Evolutionary conservation across 768 basidiomycete genomes (phyloP).

Genomic region (Suillus cothurnatus): DNA sequence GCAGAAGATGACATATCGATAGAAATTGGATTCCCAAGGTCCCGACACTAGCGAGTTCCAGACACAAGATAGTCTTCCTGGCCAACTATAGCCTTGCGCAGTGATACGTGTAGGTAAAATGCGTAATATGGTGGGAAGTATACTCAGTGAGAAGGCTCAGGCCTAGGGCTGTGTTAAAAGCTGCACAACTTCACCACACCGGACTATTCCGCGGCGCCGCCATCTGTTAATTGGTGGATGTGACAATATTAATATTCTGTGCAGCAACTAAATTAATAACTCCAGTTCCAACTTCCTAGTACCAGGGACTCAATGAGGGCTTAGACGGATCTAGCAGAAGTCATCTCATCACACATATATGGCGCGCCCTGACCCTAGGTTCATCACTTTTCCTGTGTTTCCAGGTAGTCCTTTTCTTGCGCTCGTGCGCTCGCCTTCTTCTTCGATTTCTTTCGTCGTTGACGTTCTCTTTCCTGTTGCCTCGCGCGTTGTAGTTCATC

Average conservation of each 20-base stretch:
- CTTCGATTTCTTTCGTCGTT: slow-evolving; percentile 76
- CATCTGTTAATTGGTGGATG: neutral
- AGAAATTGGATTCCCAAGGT: neutral
- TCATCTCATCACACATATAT: neutral
- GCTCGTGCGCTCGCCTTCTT: slow-evolving; percentile 47
- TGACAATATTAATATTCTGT: too few relatives aligned
- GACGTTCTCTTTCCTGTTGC: slow-evolving; percentile 75
- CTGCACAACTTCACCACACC: slow-evolving; percentile 12
- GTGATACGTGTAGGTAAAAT: neutral
- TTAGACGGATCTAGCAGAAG: neutral
- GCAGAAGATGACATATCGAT: slow-evolving; percentile 37
- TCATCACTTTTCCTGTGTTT: slow-evolving; percentile 17
- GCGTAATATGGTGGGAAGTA: neutral
- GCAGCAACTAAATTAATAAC: neutral
- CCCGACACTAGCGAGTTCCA: neutral
- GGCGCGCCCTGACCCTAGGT: neutral
- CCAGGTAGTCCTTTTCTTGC: slow-evolving; percentile 25
- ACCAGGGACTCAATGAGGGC: neutral
- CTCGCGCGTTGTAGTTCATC: slow-evolving; percentile 68
- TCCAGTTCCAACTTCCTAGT: neutral
- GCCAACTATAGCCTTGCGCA: neutral
- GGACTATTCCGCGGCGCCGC: slow-evolving; percentile 24
- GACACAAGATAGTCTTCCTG: neutral
- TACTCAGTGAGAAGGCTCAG: neutral
- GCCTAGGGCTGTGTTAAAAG: neutral